Evolutionary conservation across 257 asterid species (phyloP).

Genomic region (Salvia miltiorrhiza): DNA sequence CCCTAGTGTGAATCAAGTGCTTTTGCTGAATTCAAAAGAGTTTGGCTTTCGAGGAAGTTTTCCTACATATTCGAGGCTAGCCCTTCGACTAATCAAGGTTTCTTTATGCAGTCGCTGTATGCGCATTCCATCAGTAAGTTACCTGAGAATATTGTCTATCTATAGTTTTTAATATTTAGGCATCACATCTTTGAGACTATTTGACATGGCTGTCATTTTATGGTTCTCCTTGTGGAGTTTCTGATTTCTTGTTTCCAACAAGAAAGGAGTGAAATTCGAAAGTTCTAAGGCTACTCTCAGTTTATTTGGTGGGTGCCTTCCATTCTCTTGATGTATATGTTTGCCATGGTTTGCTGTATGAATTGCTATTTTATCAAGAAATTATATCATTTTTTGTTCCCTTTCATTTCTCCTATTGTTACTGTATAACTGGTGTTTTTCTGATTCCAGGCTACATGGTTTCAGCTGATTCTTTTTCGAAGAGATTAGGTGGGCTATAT

Average conservation of each 20-base stretch:
- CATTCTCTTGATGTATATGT: not conserved
- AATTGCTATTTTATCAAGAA: not conserved
- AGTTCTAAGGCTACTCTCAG: not conserved
- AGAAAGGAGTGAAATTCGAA: not conserved
- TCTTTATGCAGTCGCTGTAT: slow-evolving; percentile 86
- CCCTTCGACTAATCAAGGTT: slow-evolving; percentile 73
- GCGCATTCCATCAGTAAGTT: slow-evolving; percentile 60
- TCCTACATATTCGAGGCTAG: slow-evolving; percentile 77
- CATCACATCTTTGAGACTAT: slow-evolving; percentile 2
- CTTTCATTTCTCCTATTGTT: not conserved
- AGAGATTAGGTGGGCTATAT: slow-evolving; percentile 76
- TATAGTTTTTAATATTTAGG: not conserved
- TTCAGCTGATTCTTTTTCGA: slow-evolving; percentile 47
- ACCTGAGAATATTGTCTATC: not conserved
- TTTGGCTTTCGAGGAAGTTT: slow-evolving; percentile 74
- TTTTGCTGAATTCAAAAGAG: slow-evolving; percentile 65
- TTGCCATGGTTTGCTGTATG: slow-evolving; percentile 1
- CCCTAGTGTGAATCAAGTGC: slow-evolving; percentile 53
- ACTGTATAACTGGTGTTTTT: not conserved
- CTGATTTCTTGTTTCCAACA: not conserved
- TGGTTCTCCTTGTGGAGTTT: not conserved
- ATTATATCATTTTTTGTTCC: not conserved
- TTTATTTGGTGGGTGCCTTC: not conserved
- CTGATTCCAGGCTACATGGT: slow-evolving; percentile 55
- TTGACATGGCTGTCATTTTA: not conserved